A percentile compares a stretch with the other conserved stretches of the same genome.
Conservation (phyloP, 768 basidiomycete species). For the Chalciporus piperatus region DNA sequence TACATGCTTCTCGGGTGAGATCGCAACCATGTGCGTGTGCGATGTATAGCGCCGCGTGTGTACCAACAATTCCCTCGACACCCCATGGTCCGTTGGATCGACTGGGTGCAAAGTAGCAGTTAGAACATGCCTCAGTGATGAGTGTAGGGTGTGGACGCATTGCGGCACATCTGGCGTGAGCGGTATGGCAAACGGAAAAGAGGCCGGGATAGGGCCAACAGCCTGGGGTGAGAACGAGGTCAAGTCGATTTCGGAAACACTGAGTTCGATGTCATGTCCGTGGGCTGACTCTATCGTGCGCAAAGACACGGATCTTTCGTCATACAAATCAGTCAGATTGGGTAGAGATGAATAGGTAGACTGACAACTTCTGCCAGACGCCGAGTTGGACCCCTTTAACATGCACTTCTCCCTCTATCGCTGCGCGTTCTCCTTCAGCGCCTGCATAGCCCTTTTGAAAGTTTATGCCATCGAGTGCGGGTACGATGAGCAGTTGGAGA, state of each 20-base stretch:
- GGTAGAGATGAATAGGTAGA: constrained; percentile 21
- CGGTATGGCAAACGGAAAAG: constrained; percentile 79
- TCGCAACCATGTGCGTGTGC: constrained; percentile 52
- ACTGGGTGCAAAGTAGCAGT: constrained; percentile 62
- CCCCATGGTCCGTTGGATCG: constrained; percentile 34
- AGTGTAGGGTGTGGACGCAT: constrained; percentile 73
- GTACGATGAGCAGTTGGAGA: constrained; percentile 74
- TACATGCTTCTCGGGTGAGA: constrained; percentile 57
- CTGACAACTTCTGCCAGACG: constrained; percentile 71
- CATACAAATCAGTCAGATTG: constrained; percentile 10
- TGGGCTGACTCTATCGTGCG: constrained; percentile 65
- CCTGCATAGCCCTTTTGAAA: constrained; percentile 89
- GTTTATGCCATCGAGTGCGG: constrained; percentile 62
- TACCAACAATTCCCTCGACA: constrained; percentile 59
- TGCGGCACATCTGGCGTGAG: constrained; percentile 79
- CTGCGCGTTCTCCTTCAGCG: constrained; percentile 76
- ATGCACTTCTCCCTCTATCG: constrained; percentile 86
- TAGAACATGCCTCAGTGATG: constrained; percentile 67
- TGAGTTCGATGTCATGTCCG: constrained; percentile 64
- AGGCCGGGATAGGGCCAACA: constrained; percentile 47
- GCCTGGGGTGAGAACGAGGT: constrained; percentile 42
- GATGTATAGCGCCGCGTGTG: constrained; percentile 76
- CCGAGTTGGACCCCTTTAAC: constrained; percentile 64
- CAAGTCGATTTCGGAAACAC: constrained; percentile 52
- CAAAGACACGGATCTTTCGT: constrained; percentile 57